Evolutionary conservation across 164 flowering plant species (phyloP), one percentile per base, ranked within the genome.

Genomic region (Dillenia suffruticosa): DNA sequence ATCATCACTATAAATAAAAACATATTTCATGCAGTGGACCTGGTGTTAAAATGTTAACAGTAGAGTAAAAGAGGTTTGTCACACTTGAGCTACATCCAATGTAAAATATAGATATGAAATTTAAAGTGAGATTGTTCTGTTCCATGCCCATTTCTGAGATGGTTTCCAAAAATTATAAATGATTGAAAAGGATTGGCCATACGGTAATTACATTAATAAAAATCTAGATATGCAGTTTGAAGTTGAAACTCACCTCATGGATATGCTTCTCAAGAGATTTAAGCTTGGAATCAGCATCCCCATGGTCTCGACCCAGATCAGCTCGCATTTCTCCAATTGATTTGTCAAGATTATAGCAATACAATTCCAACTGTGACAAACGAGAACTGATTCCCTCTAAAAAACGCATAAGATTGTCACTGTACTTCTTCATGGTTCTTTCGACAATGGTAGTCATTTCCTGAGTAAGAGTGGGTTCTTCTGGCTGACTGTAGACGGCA

Each of bases 321-420:
- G 96, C 73, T 40, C 88, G 80, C 88, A 94, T 86, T 69, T 94
- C 97, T 66, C 86, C 95, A 59, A 94, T 78, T 14, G 96, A 83
- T 67, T 82, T 87, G 63, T 91, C 99, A 59, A 94, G 84, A 76
- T 89, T 88, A 74, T 88, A 89, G 76, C 96, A 91, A 69, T 88
- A 88, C 22, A 88, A 57, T 67, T 91, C 99, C 76, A 94, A 70
- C 73, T 94, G 96, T 40, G 96, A 88, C 44, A 94, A 66, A 32
- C 97, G 85, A 10, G 96, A 84, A 74, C 97, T 91, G 44, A 94
- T 78, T 57, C 99, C 99, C 75, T 89, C 99, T 17, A 94, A 92
- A 74, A 88, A 88, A 32, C 90, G 90, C 84, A 89, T 81, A 49
- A 94, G 75, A 68, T 83, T 86, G 69, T 86, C 97, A 59, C 92